Percentiles rank a stretch among this genome's conserved stretches.
Conservation (phyloP, 139 green algal genomes). For the Haematococcus sp. region DNA sequence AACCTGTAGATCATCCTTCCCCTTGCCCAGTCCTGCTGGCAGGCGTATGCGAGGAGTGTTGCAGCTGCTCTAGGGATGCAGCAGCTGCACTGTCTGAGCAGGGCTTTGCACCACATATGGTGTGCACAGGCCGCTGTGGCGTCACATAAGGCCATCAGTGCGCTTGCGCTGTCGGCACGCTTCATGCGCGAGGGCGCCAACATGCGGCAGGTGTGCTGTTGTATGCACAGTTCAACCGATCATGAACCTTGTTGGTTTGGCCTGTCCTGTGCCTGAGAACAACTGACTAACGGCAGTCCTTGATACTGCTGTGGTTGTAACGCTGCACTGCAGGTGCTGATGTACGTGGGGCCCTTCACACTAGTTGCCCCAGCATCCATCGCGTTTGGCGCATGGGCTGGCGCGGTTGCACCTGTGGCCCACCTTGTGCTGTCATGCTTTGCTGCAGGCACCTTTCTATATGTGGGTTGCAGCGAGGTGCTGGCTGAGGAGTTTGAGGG, state of each 20-base stretch:
- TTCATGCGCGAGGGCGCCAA: conserved; percentile 47
- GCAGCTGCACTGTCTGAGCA: neutral
- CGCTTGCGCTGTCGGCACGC: conserved; percentile 39
- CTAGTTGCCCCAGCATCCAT: conserved; percentile 40
- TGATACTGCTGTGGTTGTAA: neutral
- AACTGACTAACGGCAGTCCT: neutral
- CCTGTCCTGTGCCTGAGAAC: neutral
- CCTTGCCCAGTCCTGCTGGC: too few relatives aligned
- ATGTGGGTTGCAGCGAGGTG: conserved; percentile 49
- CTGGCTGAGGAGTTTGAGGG: too few relatives aligned
- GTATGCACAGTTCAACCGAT: neutral
- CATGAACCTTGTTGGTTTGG: neutral
- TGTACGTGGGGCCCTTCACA: conserved; percentile 40
- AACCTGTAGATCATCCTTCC: too few relatives aligned
- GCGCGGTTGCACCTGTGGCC: conserved; percentile 26
- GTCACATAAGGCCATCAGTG: conserved; percentile 46
- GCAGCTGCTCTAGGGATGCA: neutral
- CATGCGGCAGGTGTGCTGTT: conserved; percentile 27
- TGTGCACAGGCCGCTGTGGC: conserved; percentile 31
- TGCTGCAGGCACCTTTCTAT: conserved; percentile 53
- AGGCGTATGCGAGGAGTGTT: too few relatives aligned
- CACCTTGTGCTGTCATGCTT: conserved; percentile 47
- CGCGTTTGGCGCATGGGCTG: conserved; percentile 23
- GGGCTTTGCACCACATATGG: too few relatives aligned
- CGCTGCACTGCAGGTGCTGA: conserved; percentile 22